phyloP scores from a whole-genome alignment of 495 filamentous ascomycete species.

The Monascus purpureus region DNA sequence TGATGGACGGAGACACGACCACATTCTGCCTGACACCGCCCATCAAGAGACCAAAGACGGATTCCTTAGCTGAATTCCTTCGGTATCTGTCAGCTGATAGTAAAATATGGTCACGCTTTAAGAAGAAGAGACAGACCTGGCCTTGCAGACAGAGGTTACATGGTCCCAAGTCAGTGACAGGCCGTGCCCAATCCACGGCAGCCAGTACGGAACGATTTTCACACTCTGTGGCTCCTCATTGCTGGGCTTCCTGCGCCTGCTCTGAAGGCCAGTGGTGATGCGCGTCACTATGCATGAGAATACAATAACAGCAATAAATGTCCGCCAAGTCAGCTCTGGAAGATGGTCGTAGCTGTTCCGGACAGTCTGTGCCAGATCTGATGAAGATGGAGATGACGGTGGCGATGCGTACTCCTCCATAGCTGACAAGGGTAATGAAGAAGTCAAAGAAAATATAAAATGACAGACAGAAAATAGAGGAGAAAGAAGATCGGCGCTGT shows the following conservation, averaged over 20 bases:
- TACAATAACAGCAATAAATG: slow-evolving; percentile 10
- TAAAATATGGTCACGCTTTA: slow-evolving; percentile 2
- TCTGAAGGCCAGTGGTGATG: slow-evolving; percentile 21
- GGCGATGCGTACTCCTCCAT: slow-evolving; percentile 12
- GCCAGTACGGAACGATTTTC: slow-evolving; percentile 41
- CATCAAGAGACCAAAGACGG: slow-evolving; percentile 39
- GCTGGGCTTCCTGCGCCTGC: slow-evolving; percentile 8
- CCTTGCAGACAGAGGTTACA: slow-evolving; percentile 23
- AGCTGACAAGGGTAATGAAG: slow-evolving; percentile 2
- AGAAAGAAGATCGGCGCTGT: no score
- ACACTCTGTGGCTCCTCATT: slow-evolving; percentile 16
- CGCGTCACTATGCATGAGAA: slow-evolving; percentile 27
- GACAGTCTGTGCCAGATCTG: slow-evolving; percentile 7
- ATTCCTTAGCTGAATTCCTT: slow-evolving; percentile 25
- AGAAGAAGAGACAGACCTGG: slow-evolving; percentile 20
- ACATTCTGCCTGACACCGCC: slow-evolving; percentile 34
- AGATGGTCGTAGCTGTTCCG: slow-evolving; percentile 2
- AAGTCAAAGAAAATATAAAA: slow-evolving; percentile 3
- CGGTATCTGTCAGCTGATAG: slow-evolving; percentile 7
- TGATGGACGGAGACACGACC: slow-evolving; percentile 36
- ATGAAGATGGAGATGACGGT: not conserved
- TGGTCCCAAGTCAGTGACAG: slow-evolving; percentile 30
- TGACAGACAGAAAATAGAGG: no score
- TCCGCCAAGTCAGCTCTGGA: slow-evolving; percentile 12
- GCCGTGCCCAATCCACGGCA: slow-evolving; percentile 43